Percentiles rank a stretch among this genome's conserved stretches.
Conservation (phyloP, 1,284 basidiomycete species). For the Apiotrichum siamense region DNA sequence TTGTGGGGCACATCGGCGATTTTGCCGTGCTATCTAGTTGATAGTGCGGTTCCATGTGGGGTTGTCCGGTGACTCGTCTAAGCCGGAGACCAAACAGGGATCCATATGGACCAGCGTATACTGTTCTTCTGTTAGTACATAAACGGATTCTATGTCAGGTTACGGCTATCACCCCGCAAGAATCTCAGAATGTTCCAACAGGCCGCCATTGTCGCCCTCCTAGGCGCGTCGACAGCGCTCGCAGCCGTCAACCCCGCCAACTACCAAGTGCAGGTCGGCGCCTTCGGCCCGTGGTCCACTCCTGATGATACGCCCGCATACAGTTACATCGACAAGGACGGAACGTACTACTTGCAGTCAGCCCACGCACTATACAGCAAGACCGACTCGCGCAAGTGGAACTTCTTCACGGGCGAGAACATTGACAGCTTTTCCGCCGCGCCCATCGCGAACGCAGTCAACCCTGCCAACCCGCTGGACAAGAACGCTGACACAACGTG, state of each 20-base stretch:
- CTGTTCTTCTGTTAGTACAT: too few relatives aligned
- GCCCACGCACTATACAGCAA: slow-evolving; percentile 7
- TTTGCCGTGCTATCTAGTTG: too few relatives aligned
- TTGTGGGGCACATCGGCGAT: too few relatives aligned
- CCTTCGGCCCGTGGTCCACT: neutral
- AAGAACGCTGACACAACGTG: slow-evolving; percentile 13
- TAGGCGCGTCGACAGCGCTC: neutral
- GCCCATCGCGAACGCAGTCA: neutral
- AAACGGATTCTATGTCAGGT: too few relatives aligned
- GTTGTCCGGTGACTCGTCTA: too few relatives aligned
- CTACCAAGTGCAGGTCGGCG: slow-evolving; percentile 1
- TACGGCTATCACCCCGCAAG: too few relatives aligned
- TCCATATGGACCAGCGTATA: too few relatives aligned
- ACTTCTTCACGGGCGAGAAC: slow-evolving; percentile 6
- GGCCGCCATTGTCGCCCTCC: too few relatives aligned
- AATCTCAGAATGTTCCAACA: too few relatives aligned
- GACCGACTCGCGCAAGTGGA: neutral
- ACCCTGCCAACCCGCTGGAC: slow-evolving; percentile 10
- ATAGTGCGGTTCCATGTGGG: too few relatives aligned
- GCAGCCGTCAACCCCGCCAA: neutral
- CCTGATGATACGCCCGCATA: slow-evolving; percentile 11
- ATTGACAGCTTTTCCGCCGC: neutral
- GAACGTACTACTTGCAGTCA: slow-evolving; percentile 5
- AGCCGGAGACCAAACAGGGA: too few relatives aligned
- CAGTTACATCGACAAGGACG: slow-evolving; percentile 9